Evolutionary conservation across 192 early-diverging fungal genomes (phyloP), one percentile per base, ranked within the genome.

Genomic region (Fimicolochytrium jonesii): DNA sequence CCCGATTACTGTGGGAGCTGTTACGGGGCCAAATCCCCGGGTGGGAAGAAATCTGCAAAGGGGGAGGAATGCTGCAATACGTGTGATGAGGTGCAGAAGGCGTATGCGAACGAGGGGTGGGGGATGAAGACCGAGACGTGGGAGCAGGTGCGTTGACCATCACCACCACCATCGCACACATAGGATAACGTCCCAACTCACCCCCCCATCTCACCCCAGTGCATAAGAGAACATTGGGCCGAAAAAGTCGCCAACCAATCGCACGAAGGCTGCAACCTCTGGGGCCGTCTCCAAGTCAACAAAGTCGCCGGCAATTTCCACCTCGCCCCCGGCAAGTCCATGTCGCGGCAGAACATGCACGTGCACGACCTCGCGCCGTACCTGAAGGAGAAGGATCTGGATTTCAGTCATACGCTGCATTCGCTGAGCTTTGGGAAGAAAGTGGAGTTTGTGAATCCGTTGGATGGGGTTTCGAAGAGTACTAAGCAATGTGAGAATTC

Each of bases 61-160:
- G n/a, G n/a, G n/a, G n/a, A n/a, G 50, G 88, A 88, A 22, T 99
- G 96, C 78, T 97, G 96, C 69, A 92, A 95, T 67, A 92, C 91
- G 1, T 99, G 96, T 69, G 88, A 90, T 17, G 91, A 92, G 17
- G 93, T 99, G 26, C 75, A 87, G 35, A 79, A 88, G 66, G 91
- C 93, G 1, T 96, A 99, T 69, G 73, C 68, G 9, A 80, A 82
- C 29, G 76, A 73, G 36, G 90, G 90, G 46, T 98, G 96, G 96
- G 83, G n/a, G n/a, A n/a, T n/a, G n/a, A n/a, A n/a, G n/a, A n/a
- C n/a, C n/a, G n/a, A n/a, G n/a, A n/a, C n/a, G n/a, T n/a, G n/a
- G n/a, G n/a, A n/a, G n/a, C n/a, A n/a, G n/a, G n/a, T n/a, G n/a
- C 87, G 0, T 90, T 94, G 50, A 75, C 72, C 3, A 74, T 84